phyloP scores from a whole-genome alignment of 306 rosid species.

The Spatholobus suberectus region DNA sequence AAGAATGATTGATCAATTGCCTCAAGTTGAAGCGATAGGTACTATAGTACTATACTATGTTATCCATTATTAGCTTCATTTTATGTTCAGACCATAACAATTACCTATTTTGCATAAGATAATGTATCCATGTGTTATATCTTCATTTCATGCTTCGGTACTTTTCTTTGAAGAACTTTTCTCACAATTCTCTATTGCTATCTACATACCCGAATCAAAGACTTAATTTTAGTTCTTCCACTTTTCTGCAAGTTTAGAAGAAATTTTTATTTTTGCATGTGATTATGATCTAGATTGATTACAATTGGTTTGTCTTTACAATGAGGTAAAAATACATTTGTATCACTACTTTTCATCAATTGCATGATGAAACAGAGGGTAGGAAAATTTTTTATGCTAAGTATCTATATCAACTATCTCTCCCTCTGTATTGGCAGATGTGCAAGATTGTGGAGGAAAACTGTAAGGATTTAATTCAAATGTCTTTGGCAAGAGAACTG shows the following conservation, averaged over 20 bases:
- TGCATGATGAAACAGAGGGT: background rate
- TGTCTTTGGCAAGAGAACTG: slow-evolving; percentile 45
- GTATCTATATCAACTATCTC: slow-evolving; percentile 15
- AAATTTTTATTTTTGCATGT: slow-evolving; percentile 54
- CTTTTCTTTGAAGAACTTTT: background rate
- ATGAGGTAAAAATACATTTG: slow-evolving; percentile 58
- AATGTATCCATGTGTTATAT: background rate
- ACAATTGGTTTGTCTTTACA: slow-evolving; percentile 72
- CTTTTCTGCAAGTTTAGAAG: slow-evolving; percentile 65
- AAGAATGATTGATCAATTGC: slow-evolving; percentile 63
- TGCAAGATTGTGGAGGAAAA: slow-evolving; percentile 68
- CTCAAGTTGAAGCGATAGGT: slow-evolving; percentile 69
- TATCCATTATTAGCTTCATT: slow-evolving; percentile 7
- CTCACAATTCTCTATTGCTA: background rate
- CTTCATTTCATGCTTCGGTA: background rate
- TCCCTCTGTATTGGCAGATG: slow-evolving; percentile 62
- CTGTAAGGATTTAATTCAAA: slow-evolving; percentile 38
- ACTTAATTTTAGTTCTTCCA: slow-evolving; percentile 1
- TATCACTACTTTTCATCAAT: background rate
- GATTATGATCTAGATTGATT: slow-evolving; percentile 63
- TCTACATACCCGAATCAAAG: background rate
- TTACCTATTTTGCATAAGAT: slow-evolving; percentile 24
- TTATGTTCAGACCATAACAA: slow-evolving; percentile 4
- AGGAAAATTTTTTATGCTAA: background rate
- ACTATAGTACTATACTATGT: slow-evolving; percentile 52